Evolutionary conservation across 805 yeast species (phyloP).

Genomic region (Pichia ethanolica): DNA sequence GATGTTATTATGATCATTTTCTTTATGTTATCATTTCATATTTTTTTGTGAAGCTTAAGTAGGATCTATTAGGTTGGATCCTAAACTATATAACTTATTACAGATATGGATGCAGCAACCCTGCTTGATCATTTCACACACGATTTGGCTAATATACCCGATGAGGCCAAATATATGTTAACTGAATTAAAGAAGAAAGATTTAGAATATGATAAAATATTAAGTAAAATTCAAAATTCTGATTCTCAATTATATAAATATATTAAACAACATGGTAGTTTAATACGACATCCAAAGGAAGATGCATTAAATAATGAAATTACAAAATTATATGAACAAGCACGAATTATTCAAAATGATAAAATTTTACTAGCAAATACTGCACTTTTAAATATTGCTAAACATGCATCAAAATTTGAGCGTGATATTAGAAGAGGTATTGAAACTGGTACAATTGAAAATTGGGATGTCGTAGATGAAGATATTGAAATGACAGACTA

Average conservation of each 20-base stretch:
- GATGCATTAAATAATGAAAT: constrained; percentile 56
- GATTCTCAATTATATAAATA: constrained; percentile 80
- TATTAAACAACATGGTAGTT: constrained; percentile 75
- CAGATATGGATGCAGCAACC: constrained; percentile 81
- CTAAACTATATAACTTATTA: too few relatives aligned
- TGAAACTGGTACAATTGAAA: constrained; percentile 60
- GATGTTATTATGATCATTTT: too few relatives aligned
- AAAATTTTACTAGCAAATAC: constrained; percentile 78
- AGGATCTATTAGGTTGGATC: too few relatives aligned
- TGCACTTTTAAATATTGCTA: constrained; percentile 67
- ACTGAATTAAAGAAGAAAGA: constrained; percentile 75
- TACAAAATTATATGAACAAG: constrained; percentile 55
- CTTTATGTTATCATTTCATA: too few relatives aligned
- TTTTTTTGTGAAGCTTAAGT: too few relatives aligned
- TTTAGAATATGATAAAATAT: constrained; percentile 51
- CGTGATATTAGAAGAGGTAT: constrained; percentile 70
- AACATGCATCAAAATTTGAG: constrained; percentile 67
- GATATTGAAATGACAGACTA: constrained; percentile 3
- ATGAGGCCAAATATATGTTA: constrained; percentile 72
- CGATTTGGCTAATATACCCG: constrained; percentile 70
- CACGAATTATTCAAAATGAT: constrained; percentile 61
- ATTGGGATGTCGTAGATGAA: constrained; percentile 39
- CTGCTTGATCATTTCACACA: constrained; percentile 61
- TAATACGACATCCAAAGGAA: constrained; percentile 78
- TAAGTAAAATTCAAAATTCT: constrained; percentile 57